These are phyloP conservation scores for Talaromyces albobiverticillius DNA, from an alignment of 2,329 filamentous ascomycete genomes.

Conservation along the genomic window DNA sequence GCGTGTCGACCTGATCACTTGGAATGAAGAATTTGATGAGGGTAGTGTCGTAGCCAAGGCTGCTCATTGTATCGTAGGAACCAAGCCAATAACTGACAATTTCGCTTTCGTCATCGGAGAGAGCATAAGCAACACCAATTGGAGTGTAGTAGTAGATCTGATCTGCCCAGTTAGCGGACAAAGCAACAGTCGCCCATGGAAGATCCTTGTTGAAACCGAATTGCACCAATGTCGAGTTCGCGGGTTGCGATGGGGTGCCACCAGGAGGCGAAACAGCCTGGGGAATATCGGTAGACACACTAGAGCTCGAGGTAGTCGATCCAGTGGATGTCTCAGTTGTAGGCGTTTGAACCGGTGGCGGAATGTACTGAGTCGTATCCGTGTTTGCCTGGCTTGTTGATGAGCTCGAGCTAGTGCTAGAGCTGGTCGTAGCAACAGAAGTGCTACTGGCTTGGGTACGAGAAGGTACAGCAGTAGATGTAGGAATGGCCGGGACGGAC, in stretches of 20 bases:
- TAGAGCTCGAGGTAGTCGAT: conserved; percentile 39
- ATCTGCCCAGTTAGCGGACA: conserved; percentile 66
- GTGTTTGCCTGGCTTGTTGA: conserved; percentile 11
- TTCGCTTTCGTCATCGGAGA: conserved; percentile 48
- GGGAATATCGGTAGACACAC: conserved; percentile 64
- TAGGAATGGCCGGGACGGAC: neutral
- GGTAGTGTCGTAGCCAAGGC: conserved; percentile 76
- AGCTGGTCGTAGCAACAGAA: neutral
- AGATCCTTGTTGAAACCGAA: conserved; percentile 78
- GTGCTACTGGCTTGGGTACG: conserved; percentile 15
- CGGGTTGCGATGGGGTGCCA: conserved; percentile 55
- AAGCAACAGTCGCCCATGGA: conserved; percentile 80
- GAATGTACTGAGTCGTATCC: conserved; percentile 17
- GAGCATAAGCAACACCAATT: conserved; percentile 63
- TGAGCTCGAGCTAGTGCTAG: conserved; percentile 60
- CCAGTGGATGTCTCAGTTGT: conserved; percentile 23
- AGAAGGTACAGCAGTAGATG: conserved; percentile 4
- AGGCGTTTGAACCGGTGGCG: conserved; percentile 20
- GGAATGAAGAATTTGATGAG: conserved; percentile 76
- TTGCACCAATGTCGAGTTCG: conserved; percentile 70
- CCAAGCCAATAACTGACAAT: conserved; percentile 69
- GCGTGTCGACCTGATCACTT: conserved; percentile 61
- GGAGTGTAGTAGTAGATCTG: conserved; percentile 85
- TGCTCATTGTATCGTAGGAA: conserved; percentile 68
- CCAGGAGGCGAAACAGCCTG: conserved; percentile 70